Conservation (phyloP, 352 stramenopile genomes). For the Globisporangium spinosum region DNA sequence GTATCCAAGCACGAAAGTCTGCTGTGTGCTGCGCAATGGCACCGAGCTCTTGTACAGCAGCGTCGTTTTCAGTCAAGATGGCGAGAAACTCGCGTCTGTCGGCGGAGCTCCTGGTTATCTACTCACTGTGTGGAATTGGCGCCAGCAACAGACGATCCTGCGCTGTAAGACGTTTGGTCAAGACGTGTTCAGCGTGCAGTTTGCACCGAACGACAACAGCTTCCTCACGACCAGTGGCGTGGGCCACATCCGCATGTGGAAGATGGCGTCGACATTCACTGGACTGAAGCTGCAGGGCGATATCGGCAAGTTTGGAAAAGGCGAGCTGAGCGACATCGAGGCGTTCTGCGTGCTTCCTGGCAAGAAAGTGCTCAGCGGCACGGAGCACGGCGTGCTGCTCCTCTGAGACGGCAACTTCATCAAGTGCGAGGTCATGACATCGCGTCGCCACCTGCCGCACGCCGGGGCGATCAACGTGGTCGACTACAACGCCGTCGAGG, state of each 20-base stretch:
- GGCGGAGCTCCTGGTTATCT: constrained; percentile 86
- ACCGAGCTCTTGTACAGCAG: constrained; percentile 83
- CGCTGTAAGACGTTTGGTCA: constrained; percentile 93
- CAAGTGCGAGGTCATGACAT: constrained; percentile 88
- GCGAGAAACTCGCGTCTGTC: constrained; percentile 88
- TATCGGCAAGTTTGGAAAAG: constrained; percentile 95
- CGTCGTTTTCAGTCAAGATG: constrained; percentile 70
- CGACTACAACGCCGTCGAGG: constrained; percentile 42
- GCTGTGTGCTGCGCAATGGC: constrained; percentile 73
- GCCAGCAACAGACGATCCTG: constrained; percentile 84
- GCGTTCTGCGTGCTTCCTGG: constrained; percentile 93
- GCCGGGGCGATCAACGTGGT: constrained; percentile 70
- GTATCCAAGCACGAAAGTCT: constrained; percentile 76
- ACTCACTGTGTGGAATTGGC: constrained; percentile 93
- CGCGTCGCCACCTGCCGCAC: constrained; percentile 66
- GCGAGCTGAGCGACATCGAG: constrained; percentile 91
- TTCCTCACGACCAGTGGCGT: constrained; percentile 91
- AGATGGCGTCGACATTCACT: constrained; percentile 95
- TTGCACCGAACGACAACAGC: constrained; percentile 84
- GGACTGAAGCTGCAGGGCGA: constrained; percentile 94
- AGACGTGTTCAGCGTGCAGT: constrained; percentile 91
- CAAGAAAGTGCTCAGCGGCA: constrained; percentile 91
- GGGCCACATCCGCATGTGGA: constrained; percentile 94
- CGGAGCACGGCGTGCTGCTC: constrained; percentile 82
- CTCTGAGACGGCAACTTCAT: constrained; percentile 96